Evolutionary conservation across 2,329 filamentous ascomycete species (phyloP).

Genomic region (Colletotrichum karsti): DNA sequence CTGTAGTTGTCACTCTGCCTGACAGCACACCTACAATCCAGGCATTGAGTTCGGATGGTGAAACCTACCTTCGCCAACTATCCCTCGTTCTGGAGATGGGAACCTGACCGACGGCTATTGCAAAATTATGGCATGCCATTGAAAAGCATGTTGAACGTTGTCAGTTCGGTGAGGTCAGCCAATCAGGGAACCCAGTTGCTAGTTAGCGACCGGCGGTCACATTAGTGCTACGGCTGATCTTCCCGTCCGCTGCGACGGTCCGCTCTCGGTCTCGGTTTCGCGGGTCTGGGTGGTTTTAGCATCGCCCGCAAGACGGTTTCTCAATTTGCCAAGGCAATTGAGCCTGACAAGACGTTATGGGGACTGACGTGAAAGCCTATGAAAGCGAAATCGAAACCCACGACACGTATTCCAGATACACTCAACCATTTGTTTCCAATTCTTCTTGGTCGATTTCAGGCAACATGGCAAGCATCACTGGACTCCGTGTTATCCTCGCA

Average conservation of each 20-base stretch:
- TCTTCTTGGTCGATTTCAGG: background rate
- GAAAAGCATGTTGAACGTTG: background rate
- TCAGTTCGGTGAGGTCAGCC: background rate
- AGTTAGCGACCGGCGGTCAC: background rate
- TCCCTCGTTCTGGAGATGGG: background rate
- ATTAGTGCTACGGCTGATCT: background rate
- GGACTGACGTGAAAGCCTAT: no score
- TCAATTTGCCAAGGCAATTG: no score
- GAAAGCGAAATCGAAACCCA: background rate
- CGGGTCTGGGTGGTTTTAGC: background rate
- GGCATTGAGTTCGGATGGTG: background rate
- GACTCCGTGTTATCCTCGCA: slow-evolving; percentile 4
- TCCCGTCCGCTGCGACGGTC: background rate
- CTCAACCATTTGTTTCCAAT: background rate
- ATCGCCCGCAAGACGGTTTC: no score
- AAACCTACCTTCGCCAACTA: background rate
- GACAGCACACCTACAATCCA: background rate
- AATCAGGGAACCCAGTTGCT: background rate
- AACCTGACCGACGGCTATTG: background rate
- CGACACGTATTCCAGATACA: background rate
- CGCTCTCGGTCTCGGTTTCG: slow-evolving; percentile 17
- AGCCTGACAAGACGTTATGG: no score
- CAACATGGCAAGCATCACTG: background rate
- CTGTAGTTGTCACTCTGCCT: background rate
- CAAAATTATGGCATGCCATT: background rate